Evolutionary conservation across 805 yeast species (phyloP), one percentile per base, ranked within the genome.

Genomic region (Starmerella scarabaei): DNA sequence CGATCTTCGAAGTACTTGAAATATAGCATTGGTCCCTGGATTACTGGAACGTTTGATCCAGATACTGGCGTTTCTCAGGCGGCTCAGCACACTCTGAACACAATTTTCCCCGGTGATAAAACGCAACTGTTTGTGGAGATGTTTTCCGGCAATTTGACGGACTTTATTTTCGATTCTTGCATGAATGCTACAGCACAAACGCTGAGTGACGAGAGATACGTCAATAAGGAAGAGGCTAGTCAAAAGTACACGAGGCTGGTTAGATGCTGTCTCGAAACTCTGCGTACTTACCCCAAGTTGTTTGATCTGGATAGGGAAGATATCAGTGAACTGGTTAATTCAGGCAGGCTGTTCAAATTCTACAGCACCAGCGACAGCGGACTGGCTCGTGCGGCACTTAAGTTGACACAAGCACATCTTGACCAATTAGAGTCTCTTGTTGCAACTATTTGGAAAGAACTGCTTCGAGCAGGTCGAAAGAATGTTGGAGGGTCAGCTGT

Each of bases 141-240:
- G 0, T 80, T 82, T 52, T 63, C 62, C 38, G 61, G 59, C 3
- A 77, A 71, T 38, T 68, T 82, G 12, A 48, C 80, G 15, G 71
- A 71, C 35, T 75, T 70, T 44, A 63, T 73, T 11, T 61, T 64
- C 33, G 72, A 75, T 27, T 64, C 72, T 0, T 51, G 82, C 7
- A 57, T 68, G 14, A 56, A 61, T 24, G 94, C 85, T 54, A 63
- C 72, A 3, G 68, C 67, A 3, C 74, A 70, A 14, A 69, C 84
- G 0, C 57, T 86, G 17, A 75, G 86, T 2, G 95, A 86, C 52
- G 80, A 77, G 53, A 65, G 94, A 40, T 75, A 72, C 49, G 69
- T 75, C 16, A 68, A 74, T 3, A 69, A 68, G 36, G 81, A 76
- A 33, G 93, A 84, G 44, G 68, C 81, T 0, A 63, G 64, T 21